Evolutionary conservation across 768 basidiomycete species (phyloP), one percentile per base, ranked within the genome.

Genomic region (Lactarius evosmus): DNA sequence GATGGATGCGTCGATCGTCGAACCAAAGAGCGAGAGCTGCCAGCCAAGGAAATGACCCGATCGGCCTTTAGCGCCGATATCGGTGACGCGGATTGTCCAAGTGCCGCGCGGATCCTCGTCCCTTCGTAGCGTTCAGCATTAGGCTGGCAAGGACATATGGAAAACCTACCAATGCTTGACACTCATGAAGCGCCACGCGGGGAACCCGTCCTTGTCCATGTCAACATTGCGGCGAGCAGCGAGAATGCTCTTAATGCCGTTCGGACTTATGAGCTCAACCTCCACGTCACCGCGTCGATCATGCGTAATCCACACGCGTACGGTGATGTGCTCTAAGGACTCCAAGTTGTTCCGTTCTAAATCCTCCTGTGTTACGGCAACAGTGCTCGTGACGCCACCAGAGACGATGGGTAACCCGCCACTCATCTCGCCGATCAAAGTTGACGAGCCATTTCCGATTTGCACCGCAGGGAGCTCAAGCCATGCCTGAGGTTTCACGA

Each of bases 131-230:
- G 32, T 63, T 76, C 41, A 75, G 62, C 12, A 65, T 58, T 38
- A 40, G 40, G 30, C 56, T 22, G 6, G 29, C 7, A 16, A 38
- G 63, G n/a, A 52, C 22, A 54, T 41, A 62, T 12, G 27, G 67
- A 38, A 62, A 41, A 76, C 85, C 74, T 62, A 95, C 96, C 97
- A 99, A 71, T 99, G 97, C 75, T 99, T 99, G 61, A 98, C 84
- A 34, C 86, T 85, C 95, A 98, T 98, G 74, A 99, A 99, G n/a
- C 83, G 88, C 97, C 97, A 99, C 0, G 93, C 95, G n/a, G 85
- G 84, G 73, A 82, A 96, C 9, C 97, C 96, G 9, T 79, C 81
- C 5, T 70, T 73, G 19, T 82, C 86, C 40, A 73, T 73, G 72
- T 99, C 97, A 14, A 79, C 78, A 36, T 78, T 70, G 66, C 97